These are phyloP conservation scores for Lasiosphaeria hispida DNA, from an alignment of 495 filamentous ascomycete species.

Conservation along the genomic window DNA sequence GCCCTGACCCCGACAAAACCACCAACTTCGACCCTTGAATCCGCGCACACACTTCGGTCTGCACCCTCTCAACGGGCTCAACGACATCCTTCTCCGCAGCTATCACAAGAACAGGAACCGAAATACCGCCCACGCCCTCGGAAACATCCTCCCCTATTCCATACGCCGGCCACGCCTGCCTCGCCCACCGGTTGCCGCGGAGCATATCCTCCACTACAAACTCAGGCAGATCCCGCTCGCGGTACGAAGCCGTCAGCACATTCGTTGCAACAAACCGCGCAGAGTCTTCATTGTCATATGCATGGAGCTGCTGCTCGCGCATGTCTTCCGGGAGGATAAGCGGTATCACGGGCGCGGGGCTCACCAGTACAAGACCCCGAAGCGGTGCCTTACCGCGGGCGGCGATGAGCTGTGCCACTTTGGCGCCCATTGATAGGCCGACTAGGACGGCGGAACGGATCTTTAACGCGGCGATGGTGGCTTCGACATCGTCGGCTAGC, in stretches of 20 bases:
- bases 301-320: conserved; percentile 35
- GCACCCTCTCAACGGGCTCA: conserved; percentile 25
- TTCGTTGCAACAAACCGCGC: conserved; percentile 35
- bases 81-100: conserved; percentile 38
- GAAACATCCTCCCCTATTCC: conserved; percentile 43
- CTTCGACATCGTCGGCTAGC: conserved; percentile 35
- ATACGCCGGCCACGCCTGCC: conserved; percentile 39
- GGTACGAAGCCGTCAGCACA: conserved; percentile 31
- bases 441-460: conserved; percentile 30
- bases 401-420: conserved; percentile 37
- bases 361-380: conserved; percentile 38
- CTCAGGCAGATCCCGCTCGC: conserved; percentile 24
- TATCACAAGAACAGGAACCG: conserved; percentile 34
- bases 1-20: conserved; percentile 20
- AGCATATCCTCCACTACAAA: conserved; percentile 34
- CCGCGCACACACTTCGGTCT: conserved; percentile 19
- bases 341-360: conserved; percentile 36
- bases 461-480: conserved; percentile 22
- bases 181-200: conserved; percentile 32
- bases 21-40: conserved; percentile 15
- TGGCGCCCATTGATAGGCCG: conserved; percentile 47
- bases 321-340: conserved; percentile 36
- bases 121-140: conserved; percentile 17
- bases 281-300: conserved; percentile 32
- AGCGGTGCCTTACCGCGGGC: conserved; percentile 11